Evolutionary conservation across 306 rosid genomes (phyloP).

Genomic region (Glycyrrhiza uralensis): DNA sequence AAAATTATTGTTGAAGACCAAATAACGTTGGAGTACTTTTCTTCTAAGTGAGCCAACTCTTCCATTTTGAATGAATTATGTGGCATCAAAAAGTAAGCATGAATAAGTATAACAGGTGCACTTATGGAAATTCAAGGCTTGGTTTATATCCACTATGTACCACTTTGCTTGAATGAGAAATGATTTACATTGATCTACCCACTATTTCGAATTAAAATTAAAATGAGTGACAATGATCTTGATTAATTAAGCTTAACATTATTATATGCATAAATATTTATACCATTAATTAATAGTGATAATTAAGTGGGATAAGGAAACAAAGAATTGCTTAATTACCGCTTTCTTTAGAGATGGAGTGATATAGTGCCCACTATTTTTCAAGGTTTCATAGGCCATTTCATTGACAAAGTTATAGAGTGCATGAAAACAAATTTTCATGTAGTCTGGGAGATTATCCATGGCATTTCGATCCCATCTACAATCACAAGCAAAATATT

Average conservation of each 20-base stretch:
- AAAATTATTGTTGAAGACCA: neutral
- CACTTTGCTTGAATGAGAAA: neutral
- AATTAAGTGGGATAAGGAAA: neutral
- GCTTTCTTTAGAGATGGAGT: neutral
- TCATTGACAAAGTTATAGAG: neutral
- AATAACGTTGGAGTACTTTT: neutral
- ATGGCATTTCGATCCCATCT: conserved; percentile 3
- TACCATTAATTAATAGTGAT: neutral
- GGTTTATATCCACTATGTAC: neutral
- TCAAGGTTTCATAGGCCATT: neutral
- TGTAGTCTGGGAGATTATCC: neutral
- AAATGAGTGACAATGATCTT: too few relatives aligned
- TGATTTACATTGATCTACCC: neutral
- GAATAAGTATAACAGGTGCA: neutral
- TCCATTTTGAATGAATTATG: neutral
- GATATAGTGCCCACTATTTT: neutral
- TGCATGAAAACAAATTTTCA: neutral
- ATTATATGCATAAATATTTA: neutral
- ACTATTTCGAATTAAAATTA: neutral
- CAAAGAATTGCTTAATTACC: neutral
- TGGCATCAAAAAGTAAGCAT: neutral
- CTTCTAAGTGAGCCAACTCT: neutral
- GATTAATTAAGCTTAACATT: too few relatives aligned
- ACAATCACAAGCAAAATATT: neutral
- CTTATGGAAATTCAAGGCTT: neutral